Evolutionary conservation across 176 grass and related monocot species (phyloP).

Genomic region (Lolium multiflorum): DNA sequence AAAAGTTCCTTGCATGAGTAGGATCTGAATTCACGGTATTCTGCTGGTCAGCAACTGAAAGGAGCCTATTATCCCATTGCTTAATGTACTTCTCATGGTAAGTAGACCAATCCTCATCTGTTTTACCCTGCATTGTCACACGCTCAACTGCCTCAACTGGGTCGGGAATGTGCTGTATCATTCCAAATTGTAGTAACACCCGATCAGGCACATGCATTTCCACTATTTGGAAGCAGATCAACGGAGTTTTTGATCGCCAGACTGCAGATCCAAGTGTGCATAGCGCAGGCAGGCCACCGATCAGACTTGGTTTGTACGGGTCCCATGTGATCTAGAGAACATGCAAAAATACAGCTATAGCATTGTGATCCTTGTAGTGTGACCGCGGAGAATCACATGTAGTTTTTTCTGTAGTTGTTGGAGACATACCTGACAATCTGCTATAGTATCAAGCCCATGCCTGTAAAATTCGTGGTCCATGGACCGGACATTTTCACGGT

Average conservation of each 20-base stretch:
- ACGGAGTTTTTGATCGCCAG: slow-evolving; percentile 45
- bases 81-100: slow-evolving; percentile 61
- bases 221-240: slow-evolving; percentile 62
- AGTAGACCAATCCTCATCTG: slow-evolving; percentile 55
- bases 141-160: slow-evolving; percentile 45
- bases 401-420: not conserved
- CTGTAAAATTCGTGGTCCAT: slow-evolving; percentile 55
- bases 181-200: slow-evolving; percentile 55
- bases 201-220: slow-evolving; percentile 64
- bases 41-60: slow-evolving; percentile 23
- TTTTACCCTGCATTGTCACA: slow-evolving; percentile 59
- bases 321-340: slow-evolving; percentile 55
- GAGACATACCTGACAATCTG: slow-evolving; percentile 50
- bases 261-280: slow-evolving; percentile 50
- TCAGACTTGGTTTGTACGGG: slow-evolving; percentile 45
- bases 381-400: not conserved
- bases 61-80: slow-evolving; percentile 41
- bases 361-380: slow-evolving; percentile 7
- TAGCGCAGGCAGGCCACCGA: slow-evolving; percentile 35
- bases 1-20: slow-evolving; percentile 52
- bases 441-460: slow-evolving; percentile 50
- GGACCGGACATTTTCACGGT: slow-evolving; percentile 50
- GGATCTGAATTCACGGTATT: slow-evolving; percentile 38
- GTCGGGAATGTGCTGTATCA: slow-evolving; percentile 56
- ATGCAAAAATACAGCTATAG: slow-evolving; percentile 14